phyloP scores from a whole-genome alignment of 148 eudicot genomes.

The Heliosperma pusillum region DNA sequence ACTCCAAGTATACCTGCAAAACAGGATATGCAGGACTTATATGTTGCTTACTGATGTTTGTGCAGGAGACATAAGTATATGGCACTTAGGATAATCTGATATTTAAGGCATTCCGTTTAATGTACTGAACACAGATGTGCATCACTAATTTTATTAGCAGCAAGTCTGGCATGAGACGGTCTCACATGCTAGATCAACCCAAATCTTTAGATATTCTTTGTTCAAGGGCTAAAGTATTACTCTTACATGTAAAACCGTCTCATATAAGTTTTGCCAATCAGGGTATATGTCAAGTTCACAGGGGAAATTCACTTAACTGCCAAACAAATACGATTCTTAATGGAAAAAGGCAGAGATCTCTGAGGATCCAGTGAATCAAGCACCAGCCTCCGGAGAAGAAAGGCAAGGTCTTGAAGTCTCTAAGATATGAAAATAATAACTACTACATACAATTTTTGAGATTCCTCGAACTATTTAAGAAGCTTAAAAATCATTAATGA shows the following conservation, averaged over 20 bases:
- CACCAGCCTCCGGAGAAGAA: slow-evolving; percentile 71
- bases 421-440: slow-evolving; percentile 29
- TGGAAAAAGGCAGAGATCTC: slow-evolving; percentile 71
- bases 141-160: too few relatives aligned
- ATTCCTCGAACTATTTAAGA: neutral
- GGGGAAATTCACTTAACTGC: slow-evolving; percentile 60
- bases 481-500: neutral
- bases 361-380: slow-evolving; percentile 74
- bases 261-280: too few relatives aligned
- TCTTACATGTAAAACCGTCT: too few relatives aligned
- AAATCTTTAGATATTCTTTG: too few relatives aligned
- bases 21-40: neutral
- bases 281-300: too few relatives aligned
- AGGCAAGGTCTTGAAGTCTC: slow-evolving; percentile 88
- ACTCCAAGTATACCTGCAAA: slow-evolving; percentile 58
- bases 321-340: slow-evolving; percentile 72
- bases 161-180: too few relatives aligned
- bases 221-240: too few relatives aligned
- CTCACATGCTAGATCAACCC: too few relatives aligned
- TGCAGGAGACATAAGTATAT: neutral
- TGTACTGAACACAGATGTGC: neutral
- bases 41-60: neutral
- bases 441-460: neutral
- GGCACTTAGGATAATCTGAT: slow-evolving; percentile 46
- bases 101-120: neutral